Evolutionary conservation across 352 stramenopile species (phyloP), one percentile per base, ranked within the genome.

Genomic region (Stephanocyclus meneghinianus): DNA sequence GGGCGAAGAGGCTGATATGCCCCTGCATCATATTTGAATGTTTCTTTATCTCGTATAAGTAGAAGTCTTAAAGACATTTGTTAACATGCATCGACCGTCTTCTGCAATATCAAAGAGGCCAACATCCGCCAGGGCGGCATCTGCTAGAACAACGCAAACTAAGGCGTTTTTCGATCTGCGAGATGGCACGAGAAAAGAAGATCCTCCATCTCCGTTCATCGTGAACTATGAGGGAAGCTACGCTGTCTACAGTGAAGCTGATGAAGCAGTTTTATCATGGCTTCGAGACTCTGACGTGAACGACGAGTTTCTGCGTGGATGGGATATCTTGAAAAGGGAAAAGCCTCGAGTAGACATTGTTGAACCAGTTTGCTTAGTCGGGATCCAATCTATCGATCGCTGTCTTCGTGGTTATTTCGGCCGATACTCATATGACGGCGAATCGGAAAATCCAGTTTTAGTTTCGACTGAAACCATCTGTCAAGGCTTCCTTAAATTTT

Each of bases 101-200:
- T 40, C 35, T 40, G 35, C 35, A 40, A 55, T 2, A 55, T 51
- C 48, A 37, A 48, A 51, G 29, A 48, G 35, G 55, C 55, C 9
- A n/a, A 5, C 30, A 63, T 63, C 55, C 44, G 55, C 26, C 29
- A 18, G 57, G 9, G 32, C 57, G 13, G 18, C 57, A 42, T 44
- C 64, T 53, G 30, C 66, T 16, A 68, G 74, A 61, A 81, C 74
- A 11, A 81, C 74, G 16, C 60, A 57, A 48, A 81, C 74, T 29
- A 75, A 69, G 53, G 72, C 13, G 15, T 81, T 59, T 35, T 81
- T 81, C 37, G 62, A 81, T 32, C 53, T 26, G 21, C 57, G 48
- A 55, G 74, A 75, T 18, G 57, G 32, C 30, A 72, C 61, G 29
- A 72, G 63, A 11, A 40, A 70, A n/a, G 65, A 64, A 13, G 64